Conservation (phyloP, 352 stramenopile species). For the Pythium dissimile region DNA sequence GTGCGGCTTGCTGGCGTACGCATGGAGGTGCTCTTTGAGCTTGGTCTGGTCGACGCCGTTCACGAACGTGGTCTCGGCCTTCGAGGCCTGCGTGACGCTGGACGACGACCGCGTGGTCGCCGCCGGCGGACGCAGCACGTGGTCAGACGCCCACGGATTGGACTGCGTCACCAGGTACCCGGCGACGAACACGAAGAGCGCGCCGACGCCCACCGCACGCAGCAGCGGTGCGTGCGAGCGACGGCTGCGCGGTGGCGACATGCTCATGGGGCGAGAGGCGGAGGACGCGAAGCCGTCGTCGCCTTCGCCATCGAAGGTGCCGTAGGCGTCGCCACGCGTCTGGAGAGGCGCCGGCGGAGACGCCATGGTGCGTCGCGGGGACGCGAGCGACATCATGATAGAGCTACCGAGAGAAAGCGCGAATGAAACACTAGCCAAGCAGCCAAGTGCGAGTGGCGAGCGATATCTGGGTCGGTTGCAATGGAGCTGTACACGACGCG, state of each 20-base stretch:
- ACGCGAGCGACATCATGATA: constrained; percentile 18
- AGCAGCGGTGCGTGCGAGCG: background rate
- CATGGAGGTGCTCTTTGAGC: too few relatives aligned
- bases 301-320: constrained; percentile 35
- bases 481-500: background rate
- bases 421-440: too few relatives aligned
- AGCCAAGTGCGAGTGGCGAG: too few relatives aligned
- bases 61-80: too few relatives aligned
- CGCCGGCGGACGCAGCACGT: too few relatives aligned
- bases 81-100: too few relatives aligned
- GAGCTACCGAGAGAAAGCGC: background rate
- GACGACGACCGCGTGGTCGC: too few relatives aligned
- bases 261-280: background rate
- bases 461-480: background rate
- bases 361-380: constrained; percentile 1
- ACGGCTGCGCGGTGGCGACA: constrained; percentile 16
- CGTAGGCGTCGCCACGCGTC: constrained; percentile 32
- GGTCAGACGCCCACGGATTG: background rate
- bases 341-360: constrained; percentile 4
- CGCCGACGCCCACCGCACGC: constrained; percentile 21
- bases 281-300: background rate
- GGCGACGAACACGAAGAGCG: constrained; percentile 29
- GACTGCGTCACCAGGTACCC: constrained; percentile 24
- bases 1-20: too few relatives aligned
- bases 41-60: too few relatives aligned